Evolutionary conservation across 345 rosid species (phyloP).

Genomic region (Boechera stricta): DNA sequence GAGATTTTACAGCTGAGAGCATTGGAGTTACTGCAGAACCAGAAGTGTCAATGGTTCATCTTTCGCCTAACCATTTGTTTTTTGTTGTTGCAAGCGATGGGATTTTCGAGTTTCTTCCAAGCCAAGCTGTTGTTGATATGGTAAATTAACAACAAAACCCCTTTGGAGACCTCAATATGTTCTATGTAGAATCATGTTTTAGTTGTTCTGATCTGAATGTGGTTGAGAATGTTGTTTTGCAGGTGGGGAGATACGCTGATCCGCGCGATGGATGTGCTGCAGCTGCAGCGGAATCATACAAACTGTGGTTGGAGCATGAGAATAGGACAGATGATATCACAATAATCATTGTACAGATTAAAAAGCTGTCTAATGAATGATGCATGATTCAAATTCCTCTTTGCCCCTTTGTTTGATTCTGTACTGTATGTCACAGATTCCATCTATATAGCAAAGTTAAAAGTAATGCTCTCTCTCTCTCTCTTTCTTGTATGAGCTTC

Average conservation of each 20-base stretch:
- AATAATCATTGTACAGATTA: conserved; percentile 82
- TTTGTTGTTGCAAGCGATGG: conserved; percentile 98
- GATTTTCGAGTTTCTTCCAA: conserved; percentile 92
- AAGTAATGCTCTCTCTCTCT: conserved; percentile 26
- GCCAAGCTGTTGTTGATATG: conserved; percentile 88
- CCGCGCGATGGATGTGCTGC: conserved; percentile 93
- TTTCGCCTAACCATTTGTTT: conserved; percentile 72
- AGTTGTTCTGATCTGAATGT: neutral
- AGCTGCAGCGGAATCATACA: conserved; percentile 91
- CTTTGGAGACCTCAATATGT: neutral
- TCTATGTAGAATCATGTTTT: neutral
- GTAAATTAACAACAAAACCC: conserved; percentile 46
- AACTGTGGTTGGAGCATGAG: conserved; percentile 85
- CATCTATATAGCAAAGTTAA: conserved; percentile 36
- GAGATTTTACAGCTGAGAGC: conserved; percentile 82
- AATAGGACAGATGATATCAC: conserved; percentile 98
- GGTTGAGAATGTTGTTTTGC: conserved; percentile 35
- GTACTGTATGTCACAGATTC: conserved; percentile 20
- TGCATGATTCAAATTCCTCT: conserved; percentile 48
- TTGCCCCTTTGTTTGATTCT: conserved; percentile 27
- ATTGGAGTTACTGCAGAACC: conserved; percentile 90
- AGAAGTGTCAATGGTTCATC: conserved; percentile 70
- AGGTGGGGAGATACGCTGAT: conserved; percentile 80
- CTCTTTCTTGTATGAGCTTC: conserved; percentile 24
- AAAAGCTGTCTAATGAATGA: conserved; percentile 67